A percentile compares a stretch with the other conserved stretches of the same genome.
phyloP scores from a whole-genome alignment of 1,284 basidiomycete genomes.

The Ustilago cynodontis region DNA sequence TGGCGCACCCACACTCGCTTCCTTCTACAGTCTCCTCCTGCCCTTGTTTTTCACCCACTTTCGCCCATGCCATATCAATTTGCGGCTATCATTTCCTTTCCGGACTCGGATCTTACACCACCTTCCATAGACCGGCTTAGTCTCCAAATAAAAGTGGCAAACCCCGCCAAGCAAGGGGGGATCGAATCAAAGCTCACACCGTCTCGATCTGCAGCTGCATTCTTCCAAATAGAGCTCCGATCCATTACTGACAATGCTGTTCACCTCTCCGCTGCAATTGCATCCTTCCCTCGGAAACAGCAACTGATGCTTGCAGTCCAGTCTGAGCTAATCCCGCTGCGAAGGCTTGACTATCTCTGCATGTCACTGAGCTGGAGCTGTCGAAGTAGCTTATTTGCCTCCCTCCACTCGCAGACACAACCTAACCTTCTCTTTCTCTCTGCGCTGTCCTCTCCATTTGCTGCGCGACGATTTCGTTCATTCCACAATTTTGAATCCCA shows the following conservation, averaged over 20 bases:
- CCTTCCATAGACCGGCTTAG: neutral
- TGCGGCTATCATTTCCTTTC: too few relatives aligned
- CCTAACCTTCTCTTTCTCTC: neutral
- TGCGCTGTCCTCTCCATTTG: neutral
- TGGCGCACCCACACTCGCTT: neutral
- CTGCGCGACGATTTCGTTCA: neutral
- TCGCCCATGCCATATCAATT: too few relatives aligned
- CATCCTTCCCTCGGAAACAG: neutral
- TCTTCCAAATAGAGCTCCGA: neutral
- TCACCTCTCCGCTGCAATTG: neutral
- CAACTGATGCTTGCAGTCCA: neutral
- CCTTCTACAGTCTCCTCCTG: too few relatives aligned
- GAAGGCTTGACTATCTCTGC: neutral
- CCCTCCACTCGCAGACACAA: neutral
- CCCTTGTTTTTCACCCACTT: too few relatives aligned
- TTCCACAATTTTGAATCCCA: neutral
- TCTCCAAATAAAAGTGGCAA: neutral
- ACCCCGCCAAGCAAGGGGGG: too few relatives aligned
- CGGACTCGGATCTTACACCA: too few relatives aligned
- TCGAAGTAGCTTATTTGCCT: too few relatives aligned
- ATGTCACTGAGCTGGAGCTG: too few relatives aligned
- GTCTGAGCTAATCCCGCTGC: conserved; percentile 1
- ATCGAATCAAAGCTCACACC: neutral
- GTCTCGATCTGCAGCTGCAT: conserved; percentile 1
- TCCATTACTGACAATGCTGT: neutral